These are phyloP conservation scores for Chrysanthemum lavandulifolium DNA, from an alignment of 129 eudicot species.

Conservation along the genomic window DNA sequence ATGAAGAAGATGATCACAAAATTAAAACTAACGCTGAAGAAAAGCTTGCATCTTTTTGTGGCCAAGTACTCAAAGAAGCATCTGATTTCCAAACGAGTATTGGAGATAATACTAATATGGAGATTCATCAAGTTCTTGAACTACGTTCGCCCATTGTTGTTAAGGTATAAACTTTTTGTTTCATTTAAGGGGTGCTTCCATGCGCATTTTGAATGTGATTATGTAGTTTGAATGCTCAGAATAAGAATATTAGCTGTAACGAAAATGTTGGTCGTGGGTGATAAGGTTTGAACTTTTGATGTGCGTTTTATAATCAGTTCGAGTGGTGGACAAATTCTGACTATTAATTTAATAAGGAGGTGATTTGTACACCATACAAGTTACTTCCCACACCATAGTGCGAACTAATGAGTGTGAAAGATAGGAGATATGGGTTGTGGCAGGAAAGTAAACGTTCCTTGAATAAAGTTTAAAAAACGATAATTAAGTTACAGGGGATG, in stretches of 20 bases:
- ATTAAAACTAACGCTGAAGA: conserved; percentile 42
- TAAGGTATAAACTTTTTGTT: conserved; percentile 43
- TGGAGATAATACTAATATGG: conserved; percentile 67
- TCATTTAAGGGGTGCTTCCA: neutral
- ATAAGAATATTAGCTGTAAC: neutral
- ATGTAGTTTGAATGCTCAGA: neutral
- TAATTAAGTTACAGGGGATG: neutral
- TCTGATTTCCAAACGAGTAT: conserved; percentile 77
- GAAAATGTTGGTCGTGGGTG: neutral
- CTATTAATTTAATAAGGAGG: too few relatives aligned
- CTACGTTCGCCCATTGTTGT: conserved; percentile 86
- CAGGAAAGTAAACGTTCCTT: too few relatives aligned
- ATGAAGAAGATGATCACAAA: conserved; percentile 31
- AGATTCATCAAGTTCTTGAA: conserved; percentile 82
- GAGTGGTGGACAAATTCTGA: too few relatives aligned
- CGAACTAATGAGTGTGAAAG: too few relatives aligned
- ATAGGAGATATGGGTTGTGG: too few relatives aligned
- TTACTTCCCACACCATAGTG: too few relatives aligned
- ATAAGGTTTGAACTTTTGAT: too few relatives aligned
- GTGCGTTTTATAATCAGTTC: too few relatives aligned
- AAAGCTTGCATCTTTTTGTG: conserved; percentile 85
- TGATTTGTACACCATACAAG: too few relatives aligned
- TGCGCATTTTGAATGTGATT: neutral
- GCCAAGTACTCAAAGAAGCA: conserved; percentile 77
- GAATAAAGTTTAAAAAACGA: too few relatives aligned